These are phyloP conservation scores for Hysterangium stoloniferum DNA, from an alignment of 768 basidiomycete genomes.

Conservation along the genomic window DNA sequence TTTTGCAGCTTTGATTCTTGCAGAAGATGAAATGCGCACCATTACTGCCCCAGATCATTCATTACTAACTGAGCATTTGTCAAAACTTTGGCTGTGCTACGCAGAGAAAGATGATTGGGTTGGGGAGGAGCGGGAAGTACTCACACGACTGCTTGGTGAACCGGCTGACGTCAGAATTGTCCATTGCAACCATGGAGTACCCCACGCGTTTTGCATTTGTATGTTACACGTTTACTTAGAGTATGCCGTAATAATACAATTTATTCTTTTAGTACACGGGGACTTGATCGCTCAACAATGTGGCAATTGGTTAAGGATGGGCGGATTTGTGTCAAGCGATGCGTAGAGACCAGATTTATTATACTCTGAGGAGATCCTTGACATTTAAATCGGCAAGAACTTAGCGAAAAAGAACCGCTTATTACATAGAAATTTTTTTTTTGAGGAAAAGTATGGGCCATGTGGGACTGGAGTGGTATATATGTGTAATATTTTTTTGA, in stretches of 20 bases:
- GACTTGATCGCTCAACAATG: constrained; percentile 44
- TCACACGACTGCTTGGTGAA: constrained; percentile 35
- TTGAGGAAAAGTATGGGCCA: background rate
- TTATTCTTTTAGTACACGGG: constrained; percentile 38
- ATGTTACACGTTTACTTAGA: constrained; percentile 20
- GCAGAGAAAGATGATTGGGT: constrained; percentile 65
- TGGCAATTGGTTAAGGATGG: constrained; percentile 31
- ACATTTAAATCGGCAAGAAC: background rate
- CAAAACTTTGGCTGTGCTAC: constrained; percentile 47
- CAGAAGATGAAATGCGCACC: constrained; percentile 57
- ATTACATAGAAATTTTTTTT: background rate
- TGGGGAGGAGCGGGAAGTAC: constrained; percentile 40
- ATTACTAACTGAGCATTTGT: constrained; percentile 32
- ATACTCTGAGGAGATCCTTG: background rate
- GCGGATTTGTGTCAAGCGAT: background rate
- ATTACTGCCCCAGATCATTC: constrained; percentile 46
- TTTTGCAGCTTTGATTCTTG: constrained; percentile 50
- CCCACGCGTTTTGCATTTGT: constrained; percentile 74
- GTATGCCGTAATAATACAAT: background rate
- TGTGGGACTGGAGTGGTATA: no score
- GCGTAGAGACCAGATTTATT: background rate
- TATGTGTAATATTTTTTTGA: no score
- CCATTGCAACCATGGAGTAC: constrained; percentile 40
- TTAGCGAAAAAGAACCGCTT: background rate
- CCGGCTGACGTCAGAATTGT: constrained; percentile 29